phyloP scores from a whole-genome alignment of 306 rosid species.

The Aeschynomene evenia region DNA sequence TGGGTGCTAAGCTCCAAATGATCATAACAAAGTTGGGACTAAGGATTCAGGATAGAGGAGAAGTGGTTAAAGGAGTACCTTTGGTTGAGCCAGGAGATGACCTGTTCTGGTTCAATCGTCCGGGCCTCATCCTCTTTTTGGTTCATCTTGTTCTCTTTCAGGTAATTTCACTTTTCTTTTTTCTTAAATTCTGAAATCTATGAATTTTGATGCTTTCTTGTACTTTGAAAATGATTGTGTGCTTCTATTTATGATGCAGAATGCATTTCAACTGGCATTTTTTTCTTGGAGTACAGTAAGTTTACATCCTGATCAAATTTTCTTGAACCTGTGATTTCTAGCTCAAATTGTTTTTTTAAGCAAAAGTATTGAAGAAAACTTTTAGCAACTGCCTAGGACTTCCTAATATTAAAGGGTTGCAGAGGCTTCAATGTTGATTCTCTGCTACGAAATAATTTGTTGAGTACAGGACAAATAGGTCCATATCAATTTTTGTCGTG shows the following conservation, averaged over 20 bases:
- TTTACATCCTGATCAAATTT: neutral
- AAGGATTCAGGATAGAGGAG: slow-evolving; percentile 64
- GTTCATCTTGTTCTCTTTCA: slow-evolving; percentile 76
- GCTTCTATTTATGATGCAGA: slow-evolving; percentile 51
- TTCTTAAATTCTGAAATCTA: neutral
- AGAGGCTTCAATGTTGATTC: neutral
- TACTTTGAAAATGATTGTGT: neutral
- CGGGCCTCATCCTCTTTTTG: slow-evolving; percentile 57
- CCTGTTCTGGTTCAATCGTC: slow-evolving; percentile 77
- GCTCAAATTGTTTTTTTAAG: neutral
- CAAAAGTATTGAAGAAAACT: neutral
- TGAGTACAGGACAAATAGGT: too few relatives aligned
- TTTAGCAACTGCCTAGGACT: neutral
- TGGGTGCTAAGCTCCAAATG: slow-evolving; percentile 75
- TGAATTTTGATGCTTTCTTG: neutral
- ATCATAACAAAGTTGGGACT: slow-evolving; percentile 73
- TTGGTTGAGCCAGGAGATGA: slow-evolving; percentile 72
- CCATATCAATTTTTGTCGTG: too few relatives aligned
- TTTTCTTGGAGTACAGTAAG: slow-evolving; percentile 76
- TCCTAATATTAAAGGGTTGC: neutral
- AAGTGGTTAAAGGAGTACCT: slow-evolving; percentile 73
- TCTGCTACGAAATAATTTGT: neutral
- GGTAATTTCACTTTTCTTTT: slow-evolving; percentile 35
- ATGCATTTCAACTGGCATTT: slow-evolving; percentile 83
- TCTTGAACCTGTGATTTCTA: neutral